Evolutionary conservation across 2,329 filamentous ascomycete species (phyloP).

Genomic region (Colletotrichum tofieldiae): DNA sequence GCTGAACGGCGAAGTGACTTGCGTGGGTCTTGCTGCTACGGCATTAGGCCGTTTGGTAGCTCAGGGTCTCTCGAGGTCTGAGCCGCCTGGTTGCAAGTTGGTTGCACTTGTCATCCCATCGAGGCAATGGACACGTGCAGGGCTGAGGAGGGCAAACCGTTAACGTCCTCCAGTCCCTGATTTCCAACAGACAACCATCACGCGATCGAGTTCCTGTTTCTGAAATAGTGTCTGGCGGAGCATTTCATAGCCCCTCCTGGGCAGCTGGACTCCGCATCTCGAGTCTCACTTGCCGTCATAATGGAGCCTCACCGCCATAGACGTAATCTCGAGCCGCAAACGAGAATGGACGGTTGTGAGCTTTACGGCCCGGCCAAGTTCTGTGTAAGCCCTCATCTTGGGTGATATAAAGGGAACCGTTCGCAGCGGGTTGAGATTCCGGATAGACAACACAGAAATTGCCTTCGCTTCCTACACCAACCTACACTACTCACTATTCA

Average conservation of each 20-base stretch:
- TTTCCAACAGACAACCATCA: not conserved
- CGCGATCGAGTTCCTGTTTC: conserved; percentile 25
- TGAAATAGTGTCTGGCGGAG: not conserved
- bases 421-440: not conserved
- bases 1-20: not conserved
- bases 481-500: not conserved
- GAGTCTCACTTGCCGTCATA: not conserved
- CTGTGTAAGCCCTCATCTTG: not conserved
- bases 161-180: not conserved
- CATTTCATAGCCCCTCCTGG: conserved; percentile 26
- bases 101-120: conserved; percentile 9
- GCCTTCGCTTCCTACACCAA: not conserved
- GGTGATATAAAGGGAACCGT: conserved; percentile 14
- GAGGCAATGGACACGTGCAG: conserved; percentile 18
- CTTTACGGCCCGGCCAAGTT: not conserved
- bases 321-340: not conserved
- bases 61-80: not conserved
- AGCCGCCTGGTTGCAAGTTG: not conserved
- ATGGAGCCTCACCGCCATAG: not conserved
- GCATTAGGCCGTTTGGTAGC: conserved; percentile 2
- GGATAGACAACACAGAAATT: not conserved
- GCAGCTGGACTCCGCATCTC: conserved; percentile 23
- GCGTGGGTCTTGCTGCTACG: conserved; percentile 1
- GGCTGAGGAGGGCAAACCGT: not conserved
- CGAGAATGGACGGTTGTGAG: not conserved